Conservation (phyloP, 495 filamentous ascomycete species). For the Pseudoneurospora amorphoporcata region DNA sequence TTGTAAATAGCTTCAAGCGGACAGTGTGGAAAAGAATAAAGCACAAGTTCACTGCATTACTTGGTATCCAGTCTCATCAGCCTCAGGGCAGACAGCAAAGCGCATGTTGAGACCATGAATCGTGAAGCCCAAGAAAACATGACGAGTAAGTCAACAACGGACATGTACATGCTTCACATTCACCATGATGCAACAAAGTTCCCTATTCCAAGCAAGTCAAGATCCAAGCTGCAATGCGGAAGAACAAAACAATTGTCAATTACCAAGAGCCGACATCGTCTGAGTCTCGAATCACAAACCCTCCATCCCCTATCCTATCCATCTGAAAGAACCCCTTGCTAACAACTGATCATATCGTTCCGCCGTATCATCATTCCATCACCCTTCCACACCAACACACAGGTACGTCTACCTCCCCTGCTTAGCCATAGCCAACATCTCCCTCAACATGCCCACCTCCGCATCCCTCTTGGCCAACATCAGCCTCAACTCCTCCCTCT, state of each 20-base stretch:
- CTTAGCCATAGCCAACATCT: constrained; percentile 30
- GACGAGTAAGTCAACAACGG: not conserved
- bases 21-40: not conserved
- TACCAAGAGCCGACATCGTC: constrained; percentile 35
- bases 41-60: not conserved
- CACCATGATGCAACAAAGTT: constrained; percentile 27
- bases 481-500: constrained; percentile 57
- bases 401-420: constrained; percentile 1
- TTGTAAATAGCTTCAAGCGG: not conserved
- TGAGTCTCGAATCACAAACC: constrained; percentile 12
- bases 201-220: constrained; percentile 20
- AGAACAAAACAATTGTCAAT: constrained; percentile 15
- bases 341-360: not conserved
- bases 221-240: constrained; percentile 5
- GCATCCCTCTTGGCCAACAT: constrained; percentile 53
- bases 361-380: not conserved
- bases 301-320: not conserved
- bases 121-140: not conserved
- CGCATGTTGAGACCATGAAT: too few relatives aligned
- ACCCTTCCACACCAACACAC: not conserved
- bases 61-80: not conserved
- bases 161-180: not conserved
- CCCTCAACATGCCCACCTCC: constrained; percentile 37
- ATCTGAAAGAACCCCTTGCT: not conserved
- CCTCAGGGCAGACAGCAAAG: not conserved